Evolutionary conservation across 2,329 filamentous ascomycete species (phyloP).

Genomic region (Reticulascus tulasneorum): DNA sequence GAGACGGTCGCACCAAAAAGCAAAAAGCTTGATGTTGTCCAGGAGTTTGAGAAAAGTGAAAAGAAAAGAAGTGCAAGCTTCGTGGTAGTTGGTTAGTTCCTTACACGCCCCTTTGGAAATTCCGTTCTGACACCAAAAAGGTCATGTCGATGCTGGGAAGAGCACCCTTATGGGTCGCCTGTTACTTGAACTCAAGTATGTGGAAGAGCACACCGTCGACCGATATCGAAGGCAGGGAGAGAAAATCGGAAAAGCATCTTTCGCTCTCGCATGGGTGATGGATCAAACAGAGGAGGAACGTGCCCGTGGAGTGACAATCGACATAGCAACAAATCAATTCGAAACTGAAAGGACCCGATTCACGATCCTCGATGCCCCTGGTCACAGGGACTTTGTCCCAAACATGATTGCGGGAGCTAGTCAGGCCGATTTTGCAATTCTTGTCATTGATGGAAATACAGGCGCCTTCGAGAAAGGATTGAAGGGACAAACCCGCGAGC

Average conservation of each 20-base stretch:
- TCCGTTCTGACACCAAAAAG: conserved; percentile 35
- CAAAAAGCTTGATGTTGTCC: conserved; percentile 81
- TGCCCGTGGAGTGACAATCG: conserved; percentile 87
- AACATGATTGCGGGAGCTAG: conserved; percentile 98
- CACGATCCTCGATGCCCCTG: conserved; percentile 92
- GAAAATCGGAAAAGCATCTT: conserved; percentile 89
- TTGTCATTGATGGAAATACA: conserved; percentile 87
- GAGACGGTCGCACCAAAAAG: conserved; percentile 57
- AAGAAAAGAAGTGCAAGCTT: conserved; percentile 83
- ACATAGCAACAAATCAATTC: conserved; percentile 93
- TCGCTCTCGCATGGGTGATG: conserved; percentile 94
- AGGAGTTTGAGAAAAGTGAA: conserved; percentile 71
- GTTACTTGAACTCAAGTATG: conserved; percentile 79
- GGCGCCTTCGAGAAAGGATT: conserved; percentile 93
- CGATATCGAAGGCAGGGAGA: conserved; percentile 86
- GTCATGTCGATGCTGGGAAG: conserved; percentile 96
- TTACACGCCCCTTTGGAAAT: not conserved
- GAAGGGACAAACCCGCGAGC: conserved; percentile 90
- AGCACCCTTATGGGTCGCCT: conserved; percentile 97
- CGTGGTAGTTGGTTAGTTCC: conserved; percentile 75
- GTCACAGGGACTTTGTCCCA: conserved; percentile 92
- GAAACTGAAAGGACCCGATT: conserved; percentile 83
- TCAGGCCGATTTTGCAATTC: conserved; percentile 90
- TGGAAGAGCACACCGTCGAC: conserved; percentile 84
- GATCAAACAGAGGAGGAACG: conserved; percentile 90